phyloP scores from a whole-genome alignment of 148 eudicot genomes.

The Agrostemma githago region DNA sequence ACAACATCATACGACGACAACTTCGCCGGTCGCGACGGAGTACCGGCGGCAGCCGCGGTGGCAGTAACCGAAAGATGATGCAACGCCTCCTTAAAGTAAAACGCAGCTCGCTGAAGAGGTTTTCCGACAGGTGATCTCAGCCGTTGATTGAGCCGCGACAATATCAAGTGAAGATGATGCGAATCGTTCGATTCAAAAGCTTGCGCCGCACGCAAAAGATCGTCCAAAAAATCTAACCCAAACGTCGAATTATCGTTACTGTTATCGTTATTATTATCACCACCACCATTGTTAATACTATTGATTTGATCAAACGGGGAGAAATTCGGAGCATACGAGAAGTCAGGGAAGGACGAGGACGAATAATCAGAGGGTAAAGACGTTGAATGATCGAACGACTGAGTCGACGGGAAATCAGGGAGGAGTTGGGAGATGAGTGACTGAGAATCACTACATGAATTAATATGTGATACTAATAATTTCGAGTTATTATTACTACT shows the following conservation, averaged over 20 bases:
- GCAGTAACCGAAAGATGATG: constrained; percentile 38
- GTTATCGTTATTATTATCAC: constrained; percentile 14
- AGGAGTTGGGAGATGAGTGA: constrained; percentile 21
- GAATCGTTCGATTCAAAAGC: constrained; percentile 67
- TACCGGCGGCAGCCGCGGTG: constrained; percentile 9
- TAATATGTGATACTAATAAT: constrained; percentile 29
- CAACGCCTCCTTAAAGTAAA: constrained; percentile 85
- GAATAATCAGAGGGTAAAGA: constrained; percentile 39
- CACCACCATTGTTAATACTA: neutral
- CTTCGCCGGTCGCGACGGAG: constrained; percentile 27
- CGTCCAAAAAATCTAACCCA: constrained; percentile 69
- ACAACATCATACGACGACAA: constrained; percentile 50
- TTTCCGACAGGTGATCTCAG: constrained; percentile 62
- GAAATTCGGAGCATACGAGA: constrained; percentile 21
- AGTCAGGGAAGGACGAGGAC: constrained; percentile 18
- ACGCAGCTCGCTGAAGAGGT: constrained; percentile 79
- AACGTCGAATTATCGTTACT: constrained; percentile 6
- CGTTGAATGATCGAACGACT: constrained; percentile 33
- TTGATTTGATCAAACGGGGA: constrained; percentile 18
- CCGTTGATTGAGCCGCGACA: constrained; percentile 78
- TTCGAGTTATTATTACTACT: constrained; percentile 19
- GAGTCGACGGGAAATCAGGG: constrained; percentile 43
- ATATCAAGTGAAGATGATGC: constrained; percentile 52
- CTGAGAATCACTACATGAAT: constrained; percentile 25
- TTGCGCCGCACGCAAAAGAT: constrained; percentile 65